Base-by-base conservation (phyloP, 352 stramenopile species). In the Pythium diclinum region DNA sequence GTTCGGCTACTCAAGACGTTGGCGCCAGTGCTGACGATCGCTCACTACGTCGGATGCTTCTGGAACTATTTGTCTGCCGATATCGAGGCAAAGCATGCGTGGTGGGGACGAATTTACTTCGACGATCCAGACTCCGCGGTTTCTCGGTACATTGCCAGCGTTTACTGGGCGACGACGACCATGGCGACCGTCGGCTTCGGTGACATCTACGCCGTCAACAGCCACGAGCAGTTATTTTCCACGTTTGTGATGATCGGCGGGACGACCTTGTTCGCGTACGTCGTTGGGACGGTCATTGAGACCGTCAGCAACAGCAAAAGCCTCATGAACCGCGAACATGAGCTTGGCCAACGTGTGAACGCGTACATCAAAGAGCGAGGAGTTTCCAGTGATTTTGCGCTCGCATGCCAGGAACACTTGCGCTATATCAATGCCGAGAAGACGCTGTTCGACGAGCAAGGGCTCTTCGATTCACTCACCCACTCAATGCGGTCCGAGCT, bases 171-270 rank as follows among this genome's bases (percentile, higher is more conserved):
- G 0, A 83, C 87, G 17, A 92, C 85, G 19, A 96, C 87, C 1
- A 94, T 96, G 83, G 85, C 81, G 19, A 95, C 87, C 0, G 86
- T 96, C 8, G 88, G 88, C 4, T 97, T 96, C 69, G 87, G 89
- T 1, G 87, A 96, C 59, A 85, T 96, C 16, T 78, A 73, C 21
- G 79, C 87, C 0, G 72, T 92, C 7, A 96, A 91, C 47, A 75
- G 76, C 32, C 65, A 71, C 3, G 90, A 96, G 65, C 79, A 90
- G 53, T 60, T 76, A 14, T 92, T 90, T 57, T 91, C 78, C 25
- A 94, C 93, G 17, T 67, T 96, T 16, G 89, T 91, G 23, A 86
- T 93, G 59, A 89, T 94, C 36, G 77, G 83, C 16, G 85, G 85
- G n/a, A 91, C 85, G 10, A 91, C 79, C 6, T 57, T 94, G 6